These are phyloP conservation scores for Microsporum audouinii DNA, from an alignment of 2,329 filamentous ascomycete species.

Conservation along the genomic window DNA sequence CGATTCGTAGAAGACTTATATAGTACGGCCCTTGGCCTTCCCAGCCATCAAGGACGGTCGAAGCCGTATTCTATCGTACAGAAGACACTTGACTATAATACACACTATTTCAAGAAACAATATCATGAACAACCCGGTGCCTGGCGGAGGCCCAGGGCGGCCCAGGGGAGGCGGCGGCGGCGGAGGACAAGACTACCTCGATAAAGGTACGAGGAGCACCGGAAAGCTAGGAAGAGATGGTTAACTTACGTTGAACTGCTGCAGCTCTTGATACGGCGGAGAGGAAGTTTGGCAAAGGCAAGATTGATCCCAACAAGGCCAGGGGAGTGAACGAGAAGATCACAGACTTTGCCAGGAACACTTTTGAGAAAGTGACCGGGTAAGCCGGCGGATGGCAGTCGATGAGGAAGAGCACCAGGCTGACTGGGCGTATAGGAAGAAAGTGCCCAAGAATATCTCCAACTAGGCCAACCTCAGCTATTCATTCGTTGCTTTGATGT, in stretches of 20 bases:
- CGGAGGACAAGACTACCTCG: background rate
- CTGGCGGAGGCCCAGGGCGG: background rate
- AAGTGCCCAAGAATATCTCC: background rate
- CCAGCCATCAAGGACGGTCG: too few relatives aligned
- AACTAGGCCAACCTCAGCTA: background rate
- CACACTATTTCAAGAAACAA: background rate
- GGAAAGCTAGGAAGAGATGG: background rate
- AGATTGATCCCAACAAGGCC: background rate
- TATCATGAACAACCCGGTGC: background rate
- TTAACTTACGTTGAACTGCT: background rate
- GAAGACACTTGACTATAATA: background rate
- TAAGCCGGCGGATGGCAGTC: background rate
- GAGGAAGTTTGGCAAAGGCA: slow-evolving; percentile 4
- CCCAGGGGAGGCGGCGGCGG: background rate
- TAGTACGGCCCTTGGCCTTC: background rate
- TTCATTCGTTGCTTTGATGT: background rate
- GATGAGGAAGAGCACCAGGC: background rate
- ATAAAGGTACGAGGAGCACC: background rate
- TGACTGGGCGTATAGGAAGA: background rate
- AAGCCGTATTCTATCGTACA: too few relatives aligned
- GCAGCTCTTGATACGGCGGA: background rate
- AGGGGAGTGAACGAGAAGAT: slow-evolving; percentile 1
- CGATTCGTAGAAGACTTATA: background rate
- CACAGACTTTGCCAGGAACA: background rate
- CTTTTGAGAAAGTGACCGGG: background rate